phyloP scores from a whole-genome alignment of 371 early-diverging fungal species.

The Thermomucor indicae-seudaticae region DNA sequence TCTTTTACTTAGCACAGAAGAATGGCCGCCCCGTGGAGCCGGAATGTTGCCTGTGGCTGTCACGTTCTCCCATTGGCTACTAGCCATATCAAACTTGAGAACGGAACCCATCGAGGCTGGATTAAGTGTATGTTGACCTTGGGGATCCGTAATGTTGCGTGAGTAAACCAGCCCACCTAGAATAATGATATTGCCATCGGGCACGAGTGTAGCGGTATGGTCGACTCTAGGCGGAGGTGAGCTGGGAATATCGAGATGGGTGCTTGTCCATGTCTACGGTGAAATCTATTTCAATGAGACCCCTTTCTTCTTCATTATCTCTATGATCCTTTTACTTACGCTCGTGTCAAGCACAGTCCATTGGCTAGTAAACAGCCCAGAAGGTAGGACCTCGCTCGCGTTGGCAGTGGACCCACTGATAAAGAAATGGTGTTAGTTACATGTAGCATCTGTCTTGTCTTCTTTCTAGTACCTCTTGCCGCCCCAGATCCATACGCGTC shows the following conservation, averaged over 20 bases:
- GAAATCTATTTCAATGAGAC: too few species aligned
- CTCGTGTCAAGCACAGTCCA: slow-evolving; percentile 29
- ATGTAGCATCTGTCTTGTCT: not conserved
- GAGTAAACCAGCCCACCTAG: slow-evolving; percentile 19
- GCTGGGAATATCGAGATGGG: slow-evolving; percentile 3
- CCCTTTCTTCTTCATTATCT: too few species aligned
- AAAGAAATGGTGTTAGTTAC: too few species aligned
- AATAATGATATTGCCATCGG: slow-evolving; percentile 22
- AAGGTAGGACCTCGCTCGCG: too few species aligned
- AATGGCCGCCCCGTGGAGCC: slow-evolving; percentile 39
- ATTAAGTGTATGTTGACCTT: slow-evolving; percentile 21
- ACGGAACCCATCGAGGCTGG: slow-evolving; percentile 38
- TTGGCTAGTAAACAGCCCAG: slow-evolving; percentile 14
- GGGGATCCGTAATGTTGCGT: slow-evolving; percentile 23
- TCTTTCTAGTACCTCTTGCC: slow-evolving; percentile 22
- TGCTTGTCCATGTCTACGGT: slow-evolving; percentile 12
- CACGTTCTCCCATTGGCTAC: slow-evolving; percentile 25
- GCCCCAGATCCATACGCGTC: slow-evolving; percentile 38
- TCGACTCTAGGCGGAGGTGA: slow-evolving; percentile 10
- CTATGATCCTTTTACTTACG: slow-evolving; percentile 18
- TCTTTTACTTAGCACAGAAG: slow-evolving; percentile 32
- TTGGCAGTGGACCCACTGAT: too few species aligned
- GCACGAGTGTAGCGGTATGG: slow-evolving; percentile 20
- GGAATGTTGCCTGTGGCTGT: slow-evolving; percentile 43
- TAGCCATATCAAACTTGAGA: slow-evolving; percentile 24